Percentiles rank a stretch among this genome's conserved stretches.
Conservation (phyloP, 108 stramenopile genomes). For the Skeletonema tropicum region DNA sequence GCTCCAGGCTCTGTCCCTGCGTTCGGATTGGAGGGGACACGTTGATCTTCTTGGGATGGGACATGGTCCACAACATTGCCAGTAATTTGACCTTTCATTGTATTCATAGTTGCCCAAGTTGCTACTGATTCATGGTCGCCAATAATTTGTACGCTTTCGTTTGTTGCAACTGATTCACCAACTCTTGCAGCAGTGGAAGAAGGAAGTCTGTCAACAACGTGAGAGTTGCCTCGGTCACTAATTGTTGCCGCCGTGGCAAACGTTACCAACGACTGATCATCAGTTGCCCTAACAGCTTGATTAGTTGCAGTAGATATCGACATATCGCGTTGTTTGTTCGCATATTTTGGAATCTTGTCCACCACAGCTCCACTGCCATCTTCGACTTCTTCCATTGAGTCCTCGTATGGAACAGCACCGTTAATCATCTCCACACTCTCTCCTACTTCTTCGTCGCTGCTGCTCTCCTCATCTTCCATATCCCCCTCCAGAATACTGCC, state of each 20-base stretch:
- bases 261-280: constrained; percentile 10
- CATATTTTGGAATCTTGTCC: constrained; percentile 5
- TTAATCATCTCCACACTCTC: not conserved
- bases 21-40: not conserved
- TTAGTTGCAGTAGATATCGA: not conserved
- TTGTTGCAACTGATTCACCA: constrained; percentile 2
- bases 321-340: not conserved
- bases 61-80: constrained; percentile 31
- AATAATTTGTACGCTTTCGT: constrained; percentile 12
- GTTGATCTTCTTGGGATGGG: constrained; percentile 4
- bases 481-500: constrained; percentile 23
- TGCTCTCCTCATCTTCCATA: constrained; percentile 29
- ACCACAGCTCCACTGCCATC: constrained; percentile 17
- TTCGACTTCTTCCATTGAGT: constrained; percentile 5
- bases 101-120: constrained; percentile 33
- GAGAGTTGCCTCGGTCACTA: not conserved
- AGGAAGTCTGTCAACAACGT: constrained; percentile 26
- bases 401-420: not conserved
- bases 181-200: constrained; percentile 8
- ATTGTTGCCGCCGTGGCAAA: not conserved
- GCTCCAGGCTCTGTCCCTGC: not conserved
- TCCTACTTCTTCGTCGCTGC: not conserved
- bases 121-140: constrained; percentile 20
- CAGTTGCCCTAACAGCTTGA: constrained; percentile 11
- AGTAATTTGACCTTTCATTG: constrained; percentile 30